These are phyloP conservation scores for Raffaelea ambrosiae DNA, from an alignment of 2,329 filamentous ascomycete genomes.

Conservation along the genomic window DNA sequence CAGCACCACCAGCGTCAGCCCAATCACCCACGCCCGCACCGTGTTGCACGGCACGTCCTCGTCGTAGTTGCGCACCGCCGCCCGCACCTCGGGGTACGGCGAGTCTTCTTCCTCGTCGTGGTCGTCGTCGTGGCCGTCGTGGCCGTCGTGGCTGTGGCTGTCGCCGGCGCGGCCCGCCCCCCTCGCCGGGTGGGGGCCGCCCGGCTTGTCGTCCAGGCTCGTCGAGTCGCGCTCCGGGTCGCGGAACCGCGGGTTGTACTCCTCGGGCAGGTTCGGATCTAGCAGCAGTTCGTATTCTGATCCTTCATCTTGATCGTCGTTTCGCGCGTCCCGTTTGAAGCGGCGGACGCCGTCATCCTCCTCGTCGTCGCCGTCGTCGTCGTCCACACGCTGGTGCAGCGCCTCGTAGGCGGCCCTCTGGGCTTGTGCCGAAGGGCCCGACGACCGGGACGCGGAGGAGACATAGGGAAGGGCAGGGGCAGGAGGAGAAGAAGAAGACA, in stretches of 20 bases:
- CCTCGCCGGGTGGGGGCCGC: neutral
- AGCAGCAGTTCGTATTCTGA: constrained; percentile 49
- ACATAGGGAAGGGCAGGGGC: no score
- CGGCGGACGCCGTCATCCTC: constrained; percentile 23
- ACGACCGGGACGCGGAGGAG: no score
- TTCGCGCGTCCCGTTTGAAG: neutral
- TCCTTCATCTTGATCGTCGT: constrained; percentile 25
- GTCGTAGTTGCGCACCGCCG: constrained; percentile 56
- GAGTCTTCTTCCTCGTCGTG: constrained; percentile 45
- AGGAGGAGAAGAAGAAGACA: no score
- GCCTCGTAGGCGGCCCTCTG: constrained; percentile 11
- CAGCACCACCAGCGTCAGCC: constrained; percentile 44
- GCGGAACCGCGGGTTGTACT: constrained; percentile 24
- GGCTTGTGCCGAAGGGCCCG: no score
- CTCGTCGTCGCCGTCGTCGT: constrained; percentile 21
- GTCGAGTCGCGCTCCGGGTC: constrained; percentile 12
- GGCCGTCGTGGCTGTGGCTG: neutral
- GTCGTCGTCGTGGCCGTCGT: constrained; percentile 16
- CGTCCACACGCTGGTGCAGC: constrained; percentile 13
- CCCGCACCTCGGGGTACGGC: constrained; percentile 58
- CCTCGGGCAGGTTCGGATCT: constrained; percentile 41
- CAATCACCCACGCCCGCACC: constrained; percentile 56
- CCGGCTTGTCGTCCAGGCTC: constrained; percentile 14
- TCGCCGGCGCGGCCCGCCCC: neutral
- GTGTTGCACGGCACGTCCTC: constrained; percentile 59